These are phyloP conservation scores for Ilex asprella DNA, from an alignment of 257 asterid genomes.

Conservation along the genomic window DNA sequence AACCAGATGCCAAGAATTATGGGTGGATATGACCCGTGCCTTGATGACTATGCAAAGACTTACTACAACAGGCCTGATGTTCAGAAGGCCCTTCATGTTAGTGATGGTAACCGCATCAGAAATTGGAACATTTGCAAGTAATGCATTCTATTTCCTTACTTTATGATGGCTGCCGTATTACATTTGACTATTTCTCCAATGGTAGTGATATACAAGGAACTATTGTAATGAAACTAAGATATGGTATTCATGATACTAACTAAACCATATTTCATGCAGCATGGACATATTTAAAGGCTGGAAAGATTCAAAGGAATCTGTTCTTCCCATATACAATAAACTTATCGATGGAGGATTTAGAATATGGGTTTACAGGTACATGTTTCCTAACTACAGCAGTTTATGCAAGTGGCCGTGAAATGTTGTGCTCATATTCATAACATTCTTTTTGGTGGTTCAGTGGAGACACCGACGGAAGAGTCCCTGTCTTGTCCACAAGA, in stretches of 20 bases:
- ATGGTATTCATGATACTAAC: neutral
- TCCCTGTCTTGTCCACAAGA: conserved; percentile 79
- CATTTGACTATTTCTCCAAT: too few species aligned
- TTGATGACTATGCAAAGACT: conserved; percentile 60
- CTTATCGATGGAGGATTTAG: conserved; percentile 66
- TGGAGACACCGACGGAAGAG: conserved; percentile 90
- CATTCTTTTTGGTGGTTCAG: conserved; percentile 26
- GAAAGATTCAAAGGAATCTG: conserved; percentile 50
- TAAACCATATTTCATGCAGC: conserved; percentile 35
- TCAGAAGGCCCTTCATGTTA: conserved; percentile 78
- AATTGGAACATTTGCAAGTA: conserved; percentile 94
- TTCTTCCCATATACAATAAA: conserved; percentile 77
- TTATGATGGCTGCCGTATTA: too few species aligned
- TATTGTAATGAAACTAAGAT: too few species aligned
- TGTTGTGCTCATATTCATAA: neutral
- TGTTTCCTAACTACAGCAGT: too few species aligned
- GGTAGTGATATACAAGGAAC: too few species aligned
- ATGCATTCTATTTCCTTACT: neutral
- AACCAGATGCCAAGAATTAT: conserved; percentile 63
- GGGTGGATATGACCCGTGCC: conserved; percentile 88
- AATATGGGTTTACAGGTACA: conserved; percentile 86
- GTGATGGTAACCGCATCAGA: conserved; percentile 41
- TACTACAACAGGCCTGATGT: conserved; percentile 70
- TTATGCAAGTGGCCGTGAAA: too few species aligned
- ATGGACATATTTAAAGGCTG: conserved; percentile 51